Base-by-base conservation (phyloP, 495 filamentous ascomycete species). In the Hypoxylon lenormandii region DNA sequence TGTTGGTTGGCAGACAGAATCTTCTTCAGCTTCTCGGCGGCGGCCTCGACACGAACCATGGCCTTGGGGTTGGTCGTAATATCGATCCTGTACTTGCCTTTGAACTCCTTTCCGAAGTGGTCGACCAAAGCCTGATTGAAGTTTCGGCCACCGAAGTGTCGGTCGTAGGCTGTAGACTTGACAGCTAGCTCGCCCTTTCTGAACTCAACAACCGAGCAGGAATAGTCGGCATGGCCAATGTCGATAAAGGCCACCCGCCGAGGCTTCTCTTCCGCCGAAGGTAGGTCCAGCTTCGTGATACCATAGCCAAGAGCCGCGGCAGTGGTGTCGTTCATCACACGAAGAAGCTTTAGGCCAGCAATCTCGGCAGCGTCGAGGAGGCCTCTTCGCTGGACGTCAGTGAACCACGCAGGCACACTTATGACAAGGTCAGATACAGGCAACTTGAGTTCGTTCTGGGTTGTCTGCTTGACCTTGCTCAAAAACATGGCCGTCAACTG, bases 21-120 rank as follows among this genome's bases (percentile, higher is more conserved):
- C 87, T 98, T 98, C 92, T 99, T 99, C 75, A 97, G 77, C 87
- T 97, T 98, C 86, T 99, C 95, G 50, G 92, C 91, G 47, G 91
- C 94, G 55, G 92, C 89, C 12, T 90, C 82, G 72, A 96, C 91
- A 75, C 95, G 92, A 61, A 92, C 85, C 79, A 89, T 86, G 56
- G 93, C 95, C 85, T 97, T 97, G 64, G 87, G 83, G 83, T 98
- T 92, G 62, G 86, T 88, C 72, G 89, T 84, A 83, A 99, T 93
- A 78, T 97, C 91, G 64, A 95, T 89, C 85, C 90, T 92, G 84
- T 91, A 94, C 80, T 93, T 91, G 81, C 92, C 90, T 81, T 91
- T 91, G 84, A 97, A 98, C 78, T 98, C 96, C 73, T 90, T 88
- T 56, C 91, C 92, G 76, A 99, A 92, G 80, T 97, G 95, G 76